Evolutionary conservation across 305 asterid species (phyloP).

Genomic region (Galium porrigens): DNA sequence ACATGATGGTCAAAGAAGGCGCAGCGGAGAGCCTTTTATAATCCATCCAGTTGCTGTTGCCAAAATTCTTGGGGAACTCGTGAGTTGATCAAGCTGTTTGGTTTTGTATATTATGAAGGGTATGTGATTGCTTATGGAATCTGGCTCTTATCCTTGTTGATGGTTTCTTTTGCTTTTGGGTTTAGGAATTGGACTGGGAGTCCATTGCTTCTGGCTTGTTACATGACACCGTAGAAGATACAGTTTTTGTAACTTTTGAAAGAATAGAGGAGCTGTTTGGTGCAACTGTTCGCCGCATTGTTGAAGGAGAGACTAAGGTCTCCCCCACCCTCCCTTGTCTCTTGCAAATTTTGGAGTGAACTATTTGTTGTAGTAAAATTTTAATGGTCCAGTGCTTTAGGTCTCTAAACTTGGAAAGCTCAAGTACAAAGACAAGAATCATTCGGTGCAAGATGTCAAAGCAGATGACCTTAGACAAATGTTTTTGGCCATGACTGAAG

Average conservation of each 20-base stretch:
- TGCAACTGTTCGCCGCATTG: conserved; percentile 61
- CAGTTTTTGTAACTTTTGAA: conserved; percentile 68
- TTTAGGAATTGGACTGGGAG: conserved; percentile 89
- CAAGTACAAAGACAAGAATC: conserved; percentile 60
- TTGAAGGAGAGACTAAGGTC: conserved; percentile 94
- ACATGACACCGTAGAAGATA: conserved; percentile 92
- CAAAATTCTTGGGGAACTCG: conserved; percentile 84
- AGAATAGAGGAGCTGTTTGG: conserved; percentile 76
- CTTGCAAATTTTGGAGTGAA: background rate
- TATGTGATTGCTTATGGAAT: conserved; percentile 1
- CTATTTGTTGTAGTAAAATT: conserved; percentile 10
- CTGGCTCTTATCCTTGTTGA: conserved; percentile 10
- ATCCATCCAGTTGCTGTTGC: conserved; percentile 96
- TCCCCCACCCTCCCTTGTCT: conserved; percentile 8
- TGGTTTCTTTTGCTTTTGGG: conserved; percentile 11
- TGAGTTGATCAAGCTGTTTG: conserved; percentile 26
- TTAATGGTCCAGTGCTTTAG: conserved; percentile 24
- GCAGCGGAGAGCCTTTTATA: conserved; percentile 91
- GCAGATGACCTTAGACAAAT: conserved; percentile 93
- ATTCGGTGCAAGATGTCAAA: conserved; percentile 80
- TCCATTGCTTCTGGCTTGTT: conserved; percentile 86
- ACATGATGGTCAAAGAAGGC: conserved; percentile 90
- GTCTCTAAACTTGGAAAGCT: conserved; percentile 92
- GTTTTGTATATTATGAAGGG: conserved; percentile 11
- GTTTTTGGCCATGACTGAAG: conserved; percentile 95